These are phyloP conservation scores for Halophytophthora batemanensis DNA, from an alignment of 352 stramenopile genomes.

Conservation along the genomic window DNA sequence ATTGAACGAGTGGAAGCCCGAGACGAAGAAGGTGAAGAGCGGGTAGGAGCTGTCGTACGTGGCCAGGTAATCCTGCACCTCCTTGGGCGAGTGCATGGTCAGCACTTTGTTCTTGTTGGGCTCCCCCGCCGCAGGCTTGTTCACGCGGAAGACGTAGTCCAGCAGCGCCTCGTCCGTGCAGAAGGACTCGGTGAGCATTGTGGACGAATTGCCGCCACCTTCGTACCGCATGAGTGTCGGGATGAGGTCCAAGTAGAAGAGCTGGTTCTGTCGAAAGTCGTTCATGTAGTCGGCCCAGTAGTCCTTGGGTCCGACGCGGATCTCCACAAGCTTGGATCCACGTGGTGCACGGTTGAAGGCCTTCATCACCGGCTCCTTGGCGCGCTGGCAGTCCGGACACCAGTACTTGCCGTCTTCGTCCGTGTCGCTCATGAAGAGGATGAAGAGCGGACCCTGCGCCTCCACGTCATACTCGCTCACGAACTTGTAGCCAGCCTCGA, in stretches of 20 bases:
- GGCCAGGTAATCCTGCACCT: conserved; percentile 50
- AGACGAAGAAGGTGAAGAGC: conserved; percentile 79
- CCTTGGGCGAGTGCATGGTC: conserved; percentile 39
- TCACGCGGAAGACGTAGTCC: conserved; percentile 65
- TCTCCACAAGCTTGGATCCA: conserved; percentile 67
- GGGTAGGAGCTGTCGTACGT: conserved; percentile 71
- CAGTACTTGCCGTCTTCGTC: conserved; percentile 71
- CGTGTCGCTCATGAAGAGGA: conserved; percentile 77
- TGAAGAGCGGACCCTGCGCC: conserved; percentile 57
- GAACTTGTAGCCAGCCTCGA: conserved; percentile 72
- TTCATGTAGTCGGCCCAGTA: conserved; percentile 80
- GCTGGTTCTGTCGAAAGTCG: conserved; percentile 74
- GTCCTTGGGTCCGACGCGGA: conserved; percentile 47
- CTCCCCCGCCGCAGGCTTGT: conserved; percentile 37
- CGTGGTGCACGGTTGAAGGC: conserved; percentile 62
- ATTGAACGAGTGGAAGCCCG: conserved; percentile 69
- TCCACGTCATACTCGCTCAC: conserved; percentile 73
- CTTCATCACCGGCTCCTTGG: conserved; percentile 70
- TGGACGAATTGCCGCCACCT: conserved; percentile 65
- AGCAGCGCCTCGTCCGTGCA: conserved; percentile 58
- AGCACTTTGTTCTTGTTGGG: conserved; percentile 63
- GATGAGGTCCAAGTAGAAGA: conserved; percentile 82
- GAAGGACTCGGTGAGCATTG: conserved; percentile 71
- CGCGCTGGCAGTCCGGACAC: conserved; percentile 72
- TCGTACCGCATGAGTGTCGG: conserved; percentile 76